Evolutionary conservation across 164 flowering plant genomes (phyloP).

Genomic region (Nelumbo lutea): DNA sequence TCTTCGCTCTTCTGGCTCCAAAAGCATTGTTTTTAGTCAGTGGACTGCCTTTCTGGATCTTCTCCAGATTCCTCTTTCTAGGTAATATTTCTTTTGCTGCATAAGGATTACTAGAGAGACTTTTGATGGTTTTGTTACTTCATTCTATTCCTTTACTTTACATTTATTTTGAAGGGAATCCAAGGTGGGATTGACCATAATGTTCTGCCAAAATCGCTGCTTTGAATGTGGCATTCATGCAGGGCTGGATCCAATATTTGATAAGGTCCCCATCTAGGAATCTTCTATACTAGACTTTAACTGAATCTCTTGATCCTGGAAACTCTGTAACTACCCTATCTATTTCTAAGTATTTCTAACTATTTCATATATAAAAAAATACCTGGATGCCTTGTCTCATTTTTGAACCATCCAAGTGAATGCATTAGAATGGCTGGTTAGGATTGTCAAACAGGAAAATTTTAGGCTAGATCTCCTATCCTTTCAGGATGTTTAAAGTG

Average conservation of each 20-base stretch:
- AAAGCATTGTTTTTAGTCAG: constrained; percentile 95
- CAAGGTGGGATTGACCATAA: background rate
- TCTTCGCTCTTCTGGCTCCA: constrained; percentile 60
- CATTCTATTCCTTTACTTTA: background rate
- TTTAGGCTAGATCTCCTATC: no score
- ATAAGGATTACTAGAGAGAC: background rate
- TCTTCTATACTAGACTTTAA: background rate
- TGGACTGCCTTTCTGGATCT: constrained; percentile 98
- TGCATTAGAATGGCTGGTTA: no score
- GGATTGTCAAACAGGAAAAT: no score
- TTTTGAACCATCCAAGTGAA: no score
- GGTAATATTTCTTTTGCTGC: constrained; percentile 38
- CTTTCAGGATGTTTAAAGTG: no score
- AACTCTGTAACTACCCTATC: background rate
- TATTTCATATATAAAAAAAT: background rate
- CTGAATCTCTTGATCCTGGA: background rate
- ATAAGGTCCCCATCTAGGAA: background rate
- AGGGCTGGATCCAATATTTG: background rate
- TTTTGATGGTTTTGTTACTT: background rate
- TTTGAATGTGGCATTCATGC: background rate
- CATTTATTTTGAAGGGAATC: background rate
- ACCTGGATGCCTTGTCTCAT: no score
- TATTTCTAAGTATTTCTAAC: background rate
- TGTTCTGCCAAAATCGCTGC: background rate
- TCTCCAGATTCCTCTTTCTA: constrained; percentile 81